A percentile compares a stretch with the other conserved stretches of the same genome.
These are phyloP conservation scores for Microdochium nivale DNA, from an alignment of 2,329 filamentous ascomycete genomes.

Conservation along the genomic window DNA sequence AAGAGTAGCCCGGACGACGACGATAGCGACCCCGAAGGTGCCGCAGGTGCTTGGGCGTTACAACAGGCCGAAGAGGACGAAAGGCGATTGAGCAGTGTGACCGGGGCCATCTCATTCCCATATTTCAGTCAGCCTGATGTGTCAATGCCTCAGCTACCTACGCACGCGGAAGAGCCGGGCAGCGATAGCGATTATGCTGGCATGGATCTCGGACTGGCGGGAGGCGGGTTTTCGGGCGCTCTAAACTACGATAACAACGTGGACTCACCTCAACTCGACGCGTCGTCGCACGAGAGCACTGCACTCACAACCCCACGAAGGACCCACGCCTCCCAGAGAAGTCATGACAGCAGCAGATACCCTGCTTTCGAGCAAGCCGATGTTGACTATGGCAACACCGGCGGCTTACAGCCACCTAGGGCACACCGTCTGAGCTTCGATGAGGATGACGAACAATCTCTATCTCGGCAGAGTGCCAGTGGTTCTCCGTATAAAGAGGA, in stretches of 20 bases:
- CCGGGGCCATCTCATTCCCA: constrained; percentile 39
- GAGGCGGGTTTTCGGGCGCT: constrained; percentile 57
- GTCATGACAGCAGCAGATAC: constrained; percentile 30
- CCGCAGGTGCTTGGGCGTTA: constrained; percentile 76
- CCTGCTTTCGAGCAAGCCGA: constrained; percentile 51
- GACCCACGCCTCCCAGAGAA: constrained; percentile 22
- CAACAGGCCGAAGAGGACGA: constrained; percentile 75
- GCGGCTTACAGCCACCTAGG: constrained; percentile 71
- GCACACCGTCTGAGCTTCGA: constrained; percentile 78
- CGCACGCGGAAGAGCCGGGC: constrained; percentile 44
- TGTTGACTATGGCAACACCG: constrained; percentile 85
- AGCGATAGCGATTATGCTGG: constrained; percentile 65
- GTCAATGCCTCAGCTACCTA: constrained; percentile 27
- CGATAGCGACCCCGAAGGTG: constrained; percentile 82
- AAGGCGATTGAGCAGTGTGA: constrained; percentile 43
- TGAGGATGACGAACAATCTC: constrained; percentile 74
- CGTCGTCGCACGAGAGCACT: background rate
- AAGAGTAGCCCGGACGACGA: constrained; percentile 41
- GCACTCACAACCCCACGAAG: constrained; percentile 35
- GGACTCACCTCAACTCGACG: constrained; percentile 29
- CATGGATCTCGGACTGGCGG: constrained; percentile 67
- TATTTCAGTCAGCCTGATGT: constrained; percentile 29
- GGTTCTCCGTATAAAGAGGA: constrained; percentile 64
- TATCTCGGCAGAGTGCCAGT: constrained; percentile 48
- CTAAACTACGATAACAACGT: constrained; percentile 41